A percentile compares a stretch with the other conserved stretches of the same genome.
Evolutionary conservation across 768 basidiomycete species (phyloP).

Genomic region (Coprinopsis marcescibilis): DNA sequence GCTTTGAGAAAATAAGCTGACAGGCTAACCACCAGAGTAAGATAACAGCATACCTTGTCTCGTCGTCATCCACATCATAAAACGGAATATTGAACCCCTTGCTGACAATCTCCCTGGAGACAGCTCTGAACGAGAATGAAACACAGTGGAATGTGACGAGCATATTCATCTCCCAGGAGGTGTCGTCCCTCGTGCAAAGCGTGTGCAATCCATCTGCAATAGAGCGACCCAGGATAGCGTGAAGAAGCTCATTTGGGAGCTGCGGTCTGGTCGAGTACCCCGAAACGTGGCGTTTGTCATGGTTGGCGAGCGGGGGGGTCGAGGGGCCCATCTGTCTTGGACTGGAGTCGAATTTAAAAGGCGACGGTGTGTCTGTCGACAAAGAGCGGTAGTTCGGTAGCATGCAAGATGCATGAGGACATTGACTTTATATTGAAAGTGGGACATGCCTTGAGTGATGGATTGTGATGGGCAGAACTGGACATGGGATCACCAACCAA

Average conservation of each 20-base stretch:
- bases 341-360: too few species aligned
- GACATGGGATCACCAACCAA: too few species aligned
- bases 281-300: too few species aligned
- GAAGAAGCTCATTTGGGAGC: constrained; percentile 33
- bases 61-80: constrained; percentile 13
- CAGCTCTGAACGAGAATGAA: constrained; percentile 27
- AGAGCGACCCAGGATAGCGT: constrained; percentile 27
- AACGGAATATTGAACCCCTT: constrained; percentile 26
- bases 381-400: too few species aligned
- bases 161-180: constrained; percentile 27
- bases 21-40: background rate
- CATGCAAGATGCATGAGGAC: too few species aligned
- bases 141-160: constrained; percentile 28
- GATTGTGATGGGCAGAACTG: too few species aligned
- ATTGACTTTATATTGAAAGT: too few species aligned
- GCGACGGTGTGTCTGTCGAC: too few species aligned
- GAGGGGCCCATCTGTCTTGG: too few species aligned
- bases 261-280: background rate
- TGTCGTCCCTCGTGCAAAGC: constrained; percentile 16
- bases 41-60: background rate
- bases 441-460: too few species aligned
- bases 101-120: constrained; percentile 26
- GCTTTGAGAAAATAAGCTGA: constrained; percentile 4
- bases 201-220: constrained; percentile 28
- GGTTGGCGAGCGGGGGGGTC: too few species aligned